A percentile compares a stretch with the other conserved stretches of the same genome.
phyloP scores from a whole-genome alignment of 352 stramenopile species.

The Globisporangium cylindrosporum region DNA sequence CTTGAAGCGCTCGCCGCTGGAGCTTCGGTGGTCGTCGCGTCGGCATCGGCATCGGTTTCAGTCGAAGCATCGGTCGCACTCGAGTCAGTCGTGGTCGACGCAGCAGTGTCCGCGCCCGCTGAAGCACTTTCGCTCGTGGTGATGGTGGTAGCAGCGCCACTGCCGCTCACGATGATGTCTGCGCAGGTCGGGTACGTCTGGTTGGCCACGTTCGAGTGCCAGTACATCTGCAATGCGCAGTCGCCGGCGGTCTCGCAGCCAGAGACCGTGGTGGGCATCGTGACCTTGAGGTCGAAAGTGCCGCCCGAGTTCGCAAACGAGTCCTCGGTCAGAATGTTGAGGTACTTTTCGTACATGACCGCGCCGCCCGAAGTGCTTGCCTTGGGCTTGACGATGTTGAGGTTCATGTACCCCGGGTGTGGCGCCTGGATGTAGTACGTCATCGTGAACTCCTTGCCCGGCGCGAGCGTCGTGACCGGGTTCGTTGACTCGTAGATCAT shows the following conservation, averaged over 20 bases:
- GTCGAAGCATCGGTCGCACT: conserved; percentile 4
- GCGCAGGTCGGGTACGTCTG: conserved; percentile 62
- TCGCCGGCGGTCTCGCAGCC: conserved; percentile 40
- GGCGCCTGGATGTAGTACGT: conserved; percentile 55
- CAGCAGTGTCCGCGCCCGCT: neutral
- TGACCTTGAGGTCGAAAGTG: conserved; percentile 28
- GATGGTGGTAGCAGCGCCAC: conserved; percentile 19
- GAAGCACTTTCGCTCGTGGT: conserved; percentile 4
- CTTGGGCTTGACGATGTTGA: conserved; percentile 55
- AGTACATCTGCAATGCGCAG: conserved; percentile 63
- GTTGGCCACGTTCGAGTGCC: conserved; percentile 53
- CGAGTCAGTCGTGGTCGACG: neutral
- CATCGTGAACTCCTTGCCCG: conserved; percentile 41
- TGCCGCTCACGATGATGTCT: conserved; percentile 9
- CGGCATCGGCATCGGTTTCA: neutral
- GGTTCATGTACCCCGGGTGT: conserved; percentile 47
- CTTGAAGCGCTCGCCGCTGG: neutral
- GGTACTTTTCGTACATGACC: conserved; percentile 50
- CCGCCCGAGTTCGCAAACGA: conserved; percentile 36
- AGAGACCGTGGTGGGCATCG: conserved; percentile 39
- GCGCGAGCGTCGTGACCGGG: conserved; percentile 40
- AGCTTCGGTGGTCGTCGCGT: neutral
- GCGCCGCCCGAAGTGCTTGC: conserved; percentile 34
- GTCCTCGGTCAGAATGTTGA: conserved; percentile 6
- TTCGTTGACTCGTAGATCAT: conserved; percentile 48